These are phyloP conservation scores for Aspergillus biplanus DNA, from an alignment of 495 filamentous ascomycete species.

Conservation along the genomic window DNA sequence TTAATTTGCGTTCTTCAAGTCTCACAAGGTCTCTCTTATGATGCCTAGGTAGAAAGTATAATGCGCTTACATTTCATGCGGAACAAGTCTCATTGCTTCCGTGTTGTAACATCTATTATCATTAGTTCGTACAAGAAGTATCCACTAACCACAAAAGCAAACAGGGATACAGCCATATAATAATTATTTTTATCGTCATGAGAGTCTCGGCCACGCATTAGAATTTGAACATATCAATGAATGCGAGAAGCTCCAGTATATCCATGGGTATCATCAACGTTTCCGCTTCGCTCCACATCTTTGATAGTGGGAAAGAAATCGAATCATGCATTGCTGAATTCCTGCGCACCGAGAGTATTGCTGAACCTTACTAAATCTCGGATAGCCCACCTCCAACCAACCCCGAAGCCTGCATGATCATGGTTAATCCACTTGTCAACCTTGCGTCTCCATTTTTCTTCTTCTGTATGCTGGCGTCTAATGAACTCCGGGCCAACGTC, in stretches of 20 bases:
- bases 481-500: slow-evolving; percentile 97
- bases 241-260: slow-evolving; percentile 18
- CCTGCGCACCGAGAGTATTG: slow-evolving; percentile 23
- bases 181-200: neutral
- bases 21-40: too few relatives aligned
- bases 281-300: slow-evolving; percentile 9
- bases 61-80: too few relatives aligned
- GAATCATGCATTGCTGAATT: slow-evolving; percentile 20
- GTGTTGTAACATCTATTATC: slow-evolving; percentile 14
- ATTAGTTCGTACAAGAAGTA: slow-evolving; percentile 16
- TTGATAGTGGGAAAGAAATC: neutral
- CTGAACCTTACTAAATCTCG: slow-evolving; percentile 47
- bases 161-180: slow-evolving; percentile 16
- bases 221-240: slow-evolving; percentile 12
- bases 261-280: slow-evolving; percentile 23
- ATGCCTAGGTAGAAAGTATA: too few relatives aligned
- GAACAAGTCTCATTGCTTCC: neutral
- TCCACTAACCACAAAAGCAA: slow-evolving; percentile 13
- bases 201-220: slow-evolving; percentile 4
- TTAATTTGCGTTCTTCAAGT: too few relatives aligned
- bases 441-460: slow-evolving; percentile 85
- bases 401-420: slow-evolving; percentile 46
- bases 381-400: slow-evolving; percentile 60
- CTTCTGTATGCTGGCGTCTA: slow-evolving; percentile 83
- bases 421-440: slow-evolving; percentile 73